Base-by-base conservation (phyloP, 306 rosid species). In the Begonia fuchsioides region DNA sequence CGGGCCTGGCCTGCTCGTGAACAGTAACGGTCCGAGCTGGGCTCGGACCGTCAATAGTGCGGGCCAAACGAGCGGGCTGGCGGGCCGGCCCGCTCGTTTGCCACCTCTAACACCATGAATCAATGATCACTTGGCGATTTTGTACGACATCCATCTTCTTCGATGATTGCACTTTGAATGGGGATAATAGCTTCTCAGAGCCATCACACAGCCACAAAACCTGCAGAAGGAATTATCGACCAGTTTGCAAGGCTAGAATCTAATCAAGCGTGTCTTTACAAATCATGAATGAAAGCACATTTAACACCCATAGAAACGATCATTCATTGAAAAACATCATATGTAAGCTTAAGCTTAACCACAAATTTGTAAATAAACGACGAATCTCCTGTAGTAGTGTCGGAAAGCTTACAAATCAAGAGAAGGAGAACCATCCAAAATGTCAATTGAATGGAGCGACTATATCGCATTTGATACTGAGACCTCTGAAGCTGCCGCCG, bases 401-500 rank as follows among this genome's bases (percentile, higher is more conserved):
- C 14, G 49, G 3, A 47, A 64, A 66, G 71, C 82, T 68, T 77
- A 90, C 98, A 90, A 51, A 85, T 65, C 60, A 80, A 57, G 83
- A 90, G 66, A 57, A 85, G 74, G 53, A 90, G 57, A 62, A 67
- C 56, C 26, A 72, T 59, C 90, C 77, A 79, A 56, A 81, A 58
- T 12, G 69, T 46, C 52, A 79, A 43, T 58, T 73, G 87, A 59
- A 73, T 70, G 51, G 82, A 79, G 50, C 94, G 71, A 60, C 87
- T 75, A 68, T 90, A 79, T 54, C 77, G 95, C 79, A 90, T 68
- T 62, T 75, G 81, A 61, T 90, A 90, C 63, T 79, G 92, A 73
- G 85, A 90, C 65, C 96, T 75, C 60, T 82, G 98, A 75, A 90
- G 75, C 62, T 67, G 87, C 54, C 98, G 79, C 59, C 75, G 87